Percentiles rank a stretch among this genome's conserved stretches.
phyloP scores from a whole-genome alignment of 495 filamentous ascomycete species.

The Daldinia concentrica region DNA sequence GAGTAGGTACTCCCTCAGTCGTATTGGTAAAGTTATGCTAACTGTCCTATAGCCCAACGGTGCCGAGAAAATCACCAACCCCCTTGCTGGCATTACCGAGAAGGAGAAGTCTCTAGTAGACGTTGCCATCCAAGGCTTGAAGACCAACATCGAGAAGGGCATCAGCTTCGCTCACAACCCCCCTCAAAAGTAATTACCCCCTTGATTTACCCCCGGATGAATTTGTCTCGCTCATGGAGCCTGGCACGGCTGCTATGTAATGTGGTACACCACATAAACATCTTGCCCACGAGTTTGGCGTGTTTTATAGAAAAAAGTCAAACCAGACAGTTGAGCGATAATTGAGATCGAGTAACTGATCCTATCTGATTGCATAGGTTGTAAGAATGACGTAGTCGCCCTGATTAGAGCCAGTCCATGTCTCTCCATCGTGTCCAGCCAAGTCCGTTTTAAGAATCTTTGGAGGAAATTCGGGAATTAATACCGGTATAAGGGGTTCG shows the following conservation, averaged over 20 bases:
- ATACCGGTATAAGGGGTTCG: conserved; percentile 16
- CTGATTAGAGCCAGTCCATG: conserved; percentile 10
- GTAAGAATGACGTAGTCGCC: conserved; percentile 43
- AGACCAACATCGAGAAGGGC: conserved; percentile 94
- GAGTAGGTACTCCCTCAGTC: conserved; percentile 66
- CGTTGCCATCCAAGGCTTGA: conserved; percentile 74
- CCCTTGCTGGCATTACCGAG: conserved; percentile 74
- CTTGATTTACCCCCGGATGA: conserved; percentile 36
- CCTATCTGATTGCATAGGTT: conserved; percentile 48
- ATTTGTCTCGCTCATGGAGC: conserved; percentile 27
- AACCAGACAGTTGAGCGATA: conserved; percentile 37
- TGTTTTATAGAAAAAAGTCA: conserved; percentile 50
- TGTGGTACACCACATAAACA: conserved; percentile 32
- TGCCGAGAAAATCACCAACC: conserved; percentile 82
- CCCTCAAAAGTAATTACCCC: conserved; percentile 64
- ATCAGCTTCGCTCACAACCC: conserved; percentile 87
- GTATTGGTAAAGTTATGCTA: conserved; percentile 40
- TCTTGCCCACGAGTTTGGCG: conserved; percentile 29
- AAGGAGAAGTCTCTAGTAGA: conserved; percentile 89
- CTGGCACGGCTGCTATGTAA: conserved; percentile 26
- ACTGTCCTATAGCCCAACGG: conserved; percentile 70
- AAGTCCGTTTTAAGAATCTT: conserved; percentile 10
- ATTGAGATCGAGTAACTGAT: conserved; percentile 49
- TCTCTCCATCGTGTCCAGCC: conserved; percentile 15
- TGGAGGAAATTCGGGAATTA: background rate